A percentile compares a stretch with the other conserved stretches of the same genome.
Evolutionary conservation across 2,329 filamentous ascomycete genomes (phyloP).

Genomic region (Paraconiothyrium sp.): DNA sequence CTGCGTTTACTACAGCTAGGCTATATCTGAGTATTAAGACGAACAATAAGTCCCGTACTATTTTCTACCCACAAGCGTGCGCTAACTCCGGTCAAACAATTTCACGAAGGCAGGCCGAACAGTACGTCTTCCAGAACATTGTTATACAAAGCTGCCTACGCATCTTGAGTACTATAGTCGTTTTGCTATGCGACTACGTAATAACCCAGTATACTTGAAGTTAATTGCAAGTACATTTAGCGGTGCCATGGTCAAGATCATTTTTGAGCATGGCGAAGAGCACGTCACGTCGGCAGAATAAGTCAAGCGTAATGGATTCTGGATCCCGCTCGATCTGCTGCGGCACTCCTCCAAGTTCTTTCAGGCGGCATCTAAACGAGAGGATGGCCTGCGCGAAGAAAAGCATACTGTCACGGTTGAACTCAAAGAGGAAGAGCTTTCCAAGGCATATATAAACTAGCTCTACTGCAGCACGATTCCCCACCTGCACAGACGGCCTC

Average conservation of each 20-base stretch:
- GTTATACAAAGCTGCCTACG: no score
- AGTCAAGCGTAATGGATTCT: background rate
- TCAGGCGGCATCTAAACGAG: constrained; percentile 1
- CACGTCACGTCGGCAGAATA: background rate
- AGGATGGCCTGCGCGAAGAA: background rate
- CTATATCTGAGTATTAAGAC: no score
- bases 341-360: constrained; percentile 18
- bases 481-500: background rate
- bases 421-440: background rate
- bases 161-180: no score
- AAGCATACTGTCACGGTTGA: constrained; percentile 3
- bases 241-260: background rate
- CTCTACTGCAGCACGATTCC: constrained; percentile 1
- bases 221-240: no score
- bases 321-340: background rate
- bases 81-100: no score
- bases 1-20: no score
- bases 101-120: no score
- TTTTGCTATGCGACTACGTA: no score
- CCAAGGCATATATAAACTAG: constrained; percentile 18
- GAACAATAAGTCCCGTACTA: no score
- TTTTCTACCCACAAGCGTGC: no score
- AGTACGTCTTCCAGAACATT: no score
- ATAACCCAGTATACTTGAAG: background rate
- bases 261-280: background rate